phyloP scores from a whole-genome alignment of 176 grass and related monocot species.

The Chrysopogon serrulatus region DNA sequence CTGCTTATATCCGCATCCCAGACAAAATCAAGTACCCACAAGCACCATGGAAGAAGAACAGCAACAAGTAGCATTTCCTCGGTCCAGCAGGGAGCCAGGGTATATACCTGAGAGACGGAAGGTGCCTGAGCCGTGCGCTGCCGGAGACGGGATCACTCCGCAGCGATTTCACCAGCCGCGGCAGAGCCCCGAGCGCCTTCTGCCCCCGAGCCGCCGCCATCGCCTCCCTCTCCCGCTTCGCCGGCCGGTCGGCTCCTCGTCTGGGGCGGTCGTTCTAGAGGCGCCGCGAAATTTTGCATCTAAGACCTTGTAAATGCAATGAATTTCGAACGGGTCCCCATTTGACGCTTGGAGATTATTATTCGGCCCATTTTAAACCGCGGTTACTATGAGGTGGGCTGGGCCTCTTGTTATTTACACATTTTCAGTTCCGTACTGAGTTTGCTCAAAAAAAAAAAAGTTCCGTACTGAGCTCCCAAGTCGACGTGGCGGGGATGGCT shows the following conservation, averaged over 20 bases:
- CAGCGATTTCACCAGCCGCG: slow-evolving; percentile 71
- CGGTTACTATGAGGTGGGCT: not conserved
- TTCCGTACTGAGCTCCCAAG: not conserved
- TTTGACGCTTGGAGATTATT: not conserved
- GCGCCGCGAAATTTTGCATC: not conserved
- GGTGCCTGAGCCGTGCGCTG: slow-evolving; percentile 36
- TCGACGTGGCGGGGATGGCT: slow-evolving; percentile 34
- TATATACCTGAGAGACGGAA: slow-evolving; percentile 83
- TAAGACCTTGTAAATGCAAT: not conserved
- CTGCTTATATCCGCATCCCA: slow-evolving; percentile 25
- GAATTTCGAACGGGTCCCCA: not conserved
- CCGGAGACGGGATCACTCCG: slow-evolving; percentile 35
- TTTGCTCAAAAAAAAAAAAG: too few species aligned
- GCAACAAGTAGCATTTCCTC: not conserved
- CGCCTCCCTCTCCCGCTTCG: slow-evolving; percentile 21
- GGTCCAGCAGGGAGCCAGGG: not conserved
- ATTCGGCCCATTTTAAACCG: not conserved
- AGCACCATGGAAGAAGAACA: not conserved
- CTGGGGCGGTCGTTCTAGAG: slow-evolving; percentile 5
- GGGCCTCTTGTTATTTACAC: not conserved
- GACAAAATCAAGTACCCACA: not conserved
- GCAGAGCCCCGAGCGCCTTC: slow-evolving; percentile 59
- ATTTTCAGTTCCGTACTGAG: not conserved
- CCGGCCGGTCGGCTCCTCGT: slow-evolving; percentile 7
- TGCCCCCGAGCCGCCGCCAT: slow-evolving; percentile 48